Evolutionary conservation across 2,329 filamentous ascomycete species (phyloP).

Genomic region (Fusarium vanettenii): DNA sequence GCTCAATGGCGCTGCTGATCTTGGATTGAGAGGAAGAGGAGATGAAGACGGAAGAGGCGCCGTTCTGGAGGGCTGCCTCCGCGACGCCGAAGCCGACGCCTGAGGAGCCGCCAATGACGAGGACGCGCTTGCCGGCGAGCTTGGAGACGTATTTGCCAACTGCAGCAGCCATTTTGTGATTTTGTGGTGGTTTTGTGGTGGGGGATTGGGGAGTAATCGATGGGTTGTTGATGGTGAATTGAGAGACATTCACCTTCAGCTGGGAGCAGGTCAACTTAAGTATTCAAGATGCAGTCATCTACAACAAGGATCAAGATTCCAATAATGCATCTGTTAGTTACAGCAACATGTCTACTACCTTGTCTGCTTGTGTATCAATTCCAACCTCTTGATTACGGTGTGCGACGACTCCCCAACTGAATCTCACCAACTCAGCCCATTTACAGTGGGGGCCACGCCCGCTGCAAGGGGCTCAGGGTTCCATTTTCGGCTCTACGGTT

Average conservation of each 20-base stretch:
- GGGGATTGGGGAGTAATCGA: background rate
- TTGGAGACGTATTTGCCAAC: slow-evolving; percentile 33
- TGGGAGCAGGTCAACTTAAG: background rate
- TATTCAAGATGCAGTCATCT: background rate
- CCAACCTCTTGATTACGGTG: background rate
- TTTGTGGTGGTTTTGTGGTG: background rate
- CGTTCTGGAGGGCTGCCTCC: slow-evolving; percentile 30
- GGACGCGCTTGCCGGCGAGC: slow-evolving; percentile 35
- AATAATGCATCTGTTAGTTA: background rate
- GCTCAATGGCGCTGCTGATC: slow-evolving; percentile 20
- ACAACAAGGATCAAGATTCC: background rate
- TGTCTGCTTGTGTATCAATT: background rate
- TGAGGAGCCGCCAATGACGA: slow-evolving; percentile 37
- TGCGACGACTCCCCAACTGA: background rate
- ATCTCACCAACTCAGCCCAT: background rate
- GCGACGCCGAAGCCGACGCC: slow-evolving; percentile 39
- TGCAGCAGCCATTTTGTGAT: slow-evolving; percentile 23
- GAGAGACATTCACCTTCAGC: background rate
- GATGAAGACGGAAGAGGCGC: slow-evolving; percentile 28
- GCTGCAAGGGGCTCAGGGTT: background rate
- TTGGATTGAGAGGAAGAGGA: slow-evolving; percentile 25
- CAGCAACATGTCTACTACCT: background rate
- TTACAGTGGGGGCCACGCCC: background rate
- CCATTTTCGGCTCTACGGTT: background rate
- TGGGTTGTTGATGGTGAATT: background rate